Percentiles rank a stretch among this genome's conserved stretches.
phyloP scores from a whole-genome alignment of 352 stramenopile species.

The Pythium chondricola region DNA sequence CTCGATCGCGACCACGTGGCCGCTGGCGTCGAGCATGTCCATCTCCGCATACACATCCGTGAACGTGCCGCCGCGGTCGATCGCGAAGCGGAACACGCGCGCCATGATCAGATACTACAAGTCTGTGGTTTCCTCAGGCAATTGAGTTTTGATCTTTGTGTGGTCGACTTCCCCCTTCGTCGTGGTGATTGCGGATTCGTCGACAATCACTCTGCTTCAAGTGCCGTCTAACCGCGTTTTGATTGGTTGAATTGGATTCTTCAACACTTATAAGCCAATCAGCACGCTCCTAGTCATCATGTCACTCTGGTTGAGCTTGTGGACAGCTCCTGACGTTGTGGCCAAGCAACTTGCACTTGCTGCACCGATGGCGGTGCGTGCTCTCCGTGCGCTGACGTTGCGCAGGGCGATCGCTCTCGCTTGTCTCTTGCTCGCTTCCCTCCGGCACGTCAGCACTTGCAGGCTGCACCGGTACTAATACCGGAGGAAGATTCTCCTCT shows the following conservation, averaged over 20 bases:
- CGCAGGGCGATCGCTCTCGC: no score
- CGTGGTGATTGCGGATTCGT: conserved; percentile 14
- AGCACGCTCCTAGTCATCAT: background rate
- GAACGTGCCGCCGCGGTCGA: conserved; percentile 97
- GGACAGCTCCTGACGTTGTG: conserved; percentile 53
- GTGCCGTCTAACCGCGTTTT: background rate
- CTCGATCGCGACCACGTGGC: conserved; percentile 37
- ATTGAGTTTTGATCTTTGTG: background rate
- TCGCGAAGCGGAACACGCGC: conserved; percentile 92
- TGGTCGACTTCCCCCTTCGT: background rate
- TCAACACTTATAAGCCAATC: background rate
- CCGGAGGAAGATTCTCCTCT: background rate
- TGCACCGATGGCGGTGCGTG: conserved; percentile 28
- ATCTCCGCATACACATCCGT: conserved; percentile 97
- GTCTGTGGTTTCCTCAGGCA: no score
- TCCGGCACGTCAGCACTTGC: no score
- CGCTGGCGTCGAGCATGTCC: conserved; percentile 60
- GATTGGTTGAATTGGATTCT: conserved; percentile 15
- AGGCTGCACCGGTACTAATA: no score
- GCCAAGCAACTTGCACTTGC: conserved; percentile 33
- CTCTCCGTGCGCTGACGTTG: background rate
- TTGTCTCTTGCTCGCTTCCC: no score
- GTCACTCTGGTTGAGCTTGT: background rate
- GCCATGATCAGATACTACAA: no score
- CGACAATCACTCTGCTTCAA: conserved; percentile 22